Base-by-base conservation (phyloP, 345 rosid genomes). In the Citrus sp. region DNA sequence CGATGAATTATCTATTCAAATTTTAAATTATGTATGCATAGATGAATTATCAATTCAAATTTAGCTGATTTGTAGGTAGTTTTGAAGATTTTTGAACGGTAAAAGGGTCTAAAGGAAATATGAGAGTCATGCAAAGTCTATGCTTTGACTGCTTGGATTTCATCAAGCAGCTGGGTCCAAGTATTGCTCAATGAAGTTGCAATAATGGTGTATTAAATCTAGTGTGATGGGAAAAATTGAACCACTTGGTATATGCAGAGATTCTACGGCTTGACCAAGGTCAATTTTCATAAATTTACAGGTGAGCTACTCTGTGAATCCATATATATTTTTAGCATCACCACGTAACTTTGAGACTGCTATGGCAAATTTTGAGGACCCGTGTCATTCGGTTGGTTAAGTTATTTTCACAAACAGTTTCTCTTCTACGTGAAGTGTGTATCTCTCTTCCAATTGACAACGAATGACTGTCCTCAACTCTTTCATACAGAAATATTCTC, bases 341-440 rank as follows among this genome's bases (percentile, higher is more conserved):
- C 18, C 13, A 13, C 1, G 18, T 13, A 56, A 59, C 62, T 25
- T 59, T 59, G 27, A 59, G 24, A 22, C 24, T 59, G 12, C 13
- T 9, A 59, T n/a, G 62, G 62, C 62, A n/a, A n/a, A n/a, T 22
- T 22, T 59, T n/a, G n/a, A 46, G 10, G 49, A 35, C 28, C 28
- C 25, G 1, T 9, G 19, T 10, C 2, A 18, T 54, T 16, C 6
- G 38, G 51, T 54, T 71, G 40, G 74, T 10, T 69, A 51, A 12
- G 75, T n/a, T 72, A 13, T 72, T 72, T 72, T 42, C 27, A 72
- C 75, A 72, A 72, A 72, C 75, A 72, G 75, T 34, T 72, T 56
- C 9, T 12, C 64, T 56, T 56, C 75, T 56, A 34, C n/a, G 3
- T 21, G 32, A 22, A 19, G 40, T 5, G 49, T 22, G 51, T 49